Evolutionary conservation across 495 filamentous ascomycete species (phyloP).

Genomic region (Neurospora sp.): DNA sequence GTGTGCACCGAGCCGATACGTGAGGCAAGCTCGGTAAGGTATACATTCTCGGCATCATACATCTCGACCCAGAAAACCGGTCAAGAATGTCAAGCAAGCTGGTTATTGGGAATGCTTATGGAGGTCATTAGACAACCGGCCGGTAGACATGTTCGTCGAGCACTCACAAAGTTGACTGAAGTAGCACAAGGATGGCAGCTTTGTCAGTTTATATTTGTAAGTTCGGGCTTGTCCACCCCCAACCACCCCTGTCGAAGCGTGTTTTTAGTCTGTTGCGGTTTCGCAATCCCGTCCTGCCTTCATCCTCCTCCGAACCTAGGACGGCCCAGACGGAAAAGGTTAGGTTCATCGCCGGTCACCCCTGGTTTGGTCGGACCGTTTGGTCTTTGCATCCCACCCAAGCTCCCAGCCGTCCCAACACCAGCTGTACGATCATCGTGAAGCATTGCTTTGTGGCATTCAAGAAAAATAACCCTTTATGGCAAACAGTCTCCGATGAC

Average conservation of each 20-base stretch:
- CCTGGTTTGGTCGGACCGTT: background rate
- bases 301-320: background rate
- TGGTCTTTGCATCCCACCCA: background rate
- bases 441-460: background rate
- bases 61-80: background rate
- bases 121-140: background rate
- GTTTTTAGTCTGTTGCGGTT: background rate
- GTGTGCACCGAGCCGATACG: background rate
- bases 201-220: background rate
- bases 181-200: background rate
- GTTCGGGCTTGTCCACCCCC: background rate
- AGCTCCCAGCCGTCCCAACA: background rate
- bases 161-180: background rate
- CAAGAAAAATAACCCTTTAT: background rate
- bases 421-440: background rate
- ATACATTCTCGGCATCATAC: background rate
- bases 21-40: background rate
- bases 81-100: background rate
- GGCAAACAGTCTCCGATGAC: background rate
- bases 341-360: background rate
- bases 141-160: background rate
- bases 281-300: background rate
- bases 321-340: background rate
- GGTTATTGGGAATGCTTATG: background rate
- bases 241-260: background rate